phyloP scores from a whole-genome alignment of 331 rosid genomes.

The Ulmus americana region DNA sequence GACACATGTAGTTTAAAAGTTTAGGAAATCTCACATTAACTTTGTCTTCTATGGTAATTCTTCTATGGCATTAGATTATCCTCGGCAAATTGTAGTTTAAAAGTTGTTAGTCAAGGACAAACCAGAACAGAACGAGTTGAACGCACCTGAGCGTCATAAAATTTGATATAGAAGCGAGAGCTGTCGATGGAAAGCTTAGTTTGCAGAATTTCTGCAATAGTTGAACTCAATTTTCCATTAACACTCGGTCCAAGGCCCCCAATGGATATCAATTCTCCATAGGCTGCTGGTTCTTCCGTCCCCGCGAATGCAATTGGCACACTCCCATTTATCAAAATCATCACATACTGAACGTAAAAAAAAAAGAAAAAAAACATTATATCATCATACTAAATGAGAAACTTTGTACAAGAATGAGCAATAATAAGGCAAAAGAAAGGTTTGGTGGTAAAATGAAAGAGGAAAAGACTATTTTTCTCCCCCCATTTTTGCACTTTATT shows the following conservation, averaged over 20 bases:
- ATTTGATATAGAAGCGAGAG: constrained; percentile 85
- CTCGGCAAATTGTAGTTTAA: too few species aligned
- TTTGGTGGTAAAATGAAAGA: not conserved
- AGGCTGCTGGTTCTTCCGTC: constrained; percentile 89
- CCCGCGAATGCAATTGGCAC: constrained; percentile 80
- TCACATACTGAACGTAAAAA: constrained; percentile 58
- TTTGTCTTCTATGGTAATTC: too few species aligned
- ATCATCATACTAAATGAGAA: not conserved
- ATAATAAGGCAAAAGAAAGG: not conserved
- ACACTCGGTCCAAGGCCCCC: constrained; percentile 80
- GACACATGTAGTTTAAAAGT: too few species aligned
- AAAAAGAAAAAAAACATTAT: constrained; percentile 3
- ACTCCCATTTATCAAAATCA: constrained; percentile 79
- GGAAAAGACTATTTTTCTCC: not conserved
- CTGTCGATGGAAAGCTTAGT: constrained; percentile 70
- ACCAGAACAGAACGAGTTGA: constrained; percentile 1
- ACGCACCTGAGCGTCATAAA: constrained; percentile 68
- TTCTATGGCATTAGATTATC: too few species aligned
- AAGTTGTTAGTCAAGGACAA: not conserved
- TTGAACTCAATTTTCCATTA: constrained; percentile 77
- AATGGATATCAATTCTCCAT: constrained; percentile 75
- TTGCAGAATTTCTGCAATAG: constrained; percentile 82
- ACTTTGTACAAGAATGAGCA: not conserved
- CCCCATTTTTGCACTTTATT: too few species aligned
- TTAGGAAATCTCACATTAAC: too few species aligned